Conservation (phyloP, 441 rosid species). For the Erodium trifolium region DNA sequence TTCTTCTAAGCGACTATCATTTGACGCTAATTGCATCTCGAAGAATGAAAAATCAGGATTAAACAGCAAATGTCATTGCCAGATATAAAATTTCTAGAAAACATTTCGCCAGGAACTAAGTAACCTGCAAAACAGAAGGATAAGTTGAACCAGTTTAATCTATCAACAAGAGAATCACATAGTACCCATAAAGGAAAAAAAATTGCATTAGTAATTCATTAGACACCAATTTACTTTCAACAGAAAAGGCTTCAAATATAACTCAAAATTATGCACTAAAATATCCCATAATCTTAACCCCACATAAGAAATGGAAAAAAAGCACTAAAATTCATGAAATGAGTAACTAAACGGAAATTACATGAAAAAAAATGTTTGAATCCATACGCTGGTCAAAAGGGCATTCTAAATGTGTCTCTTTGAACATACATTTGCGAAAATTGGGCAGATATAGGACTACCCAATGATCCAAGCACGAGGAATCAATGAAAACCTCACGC, state of each 20-base stretch:
- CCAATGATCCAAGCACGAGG: constrained; percentile 1
- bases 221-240: neutral
- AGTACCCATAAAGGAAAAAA: neutral
- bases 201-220: neutral
- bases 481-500: neutral
- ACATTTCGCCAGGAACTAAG: constrained; percentile 32
- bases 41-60: constrained; percentile 25
- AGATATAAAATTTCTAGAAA: constrained; percentile 23
- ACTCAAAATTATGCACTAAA: neutral
- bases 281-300: neutral
- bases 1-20: constrained; percentile 46
- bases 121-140: constrained; percentile 31
- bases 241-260: neutral
- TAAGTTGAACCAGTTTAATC: neutral
- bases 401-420: neutral
- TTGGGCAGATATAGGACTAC: neutral
- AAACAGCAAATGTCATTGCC: constrained; percentile 29
- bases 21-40: constrained; percentile 78
- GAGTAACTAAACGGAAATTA: neutral
- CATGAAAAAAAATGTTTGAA: neutral
- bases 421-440: neutral
- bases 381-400: constrained; percentile 7
- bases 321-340: neutral
- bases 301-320: neutral
- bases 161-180: neutral